A percentile compares a stretch with the other conserved stretches of the same genome.
Evolutionary conservation across 176 grass and related monocot genomes (phyloP).

Genomic region (Rhynchospora tenuis): DNA sequence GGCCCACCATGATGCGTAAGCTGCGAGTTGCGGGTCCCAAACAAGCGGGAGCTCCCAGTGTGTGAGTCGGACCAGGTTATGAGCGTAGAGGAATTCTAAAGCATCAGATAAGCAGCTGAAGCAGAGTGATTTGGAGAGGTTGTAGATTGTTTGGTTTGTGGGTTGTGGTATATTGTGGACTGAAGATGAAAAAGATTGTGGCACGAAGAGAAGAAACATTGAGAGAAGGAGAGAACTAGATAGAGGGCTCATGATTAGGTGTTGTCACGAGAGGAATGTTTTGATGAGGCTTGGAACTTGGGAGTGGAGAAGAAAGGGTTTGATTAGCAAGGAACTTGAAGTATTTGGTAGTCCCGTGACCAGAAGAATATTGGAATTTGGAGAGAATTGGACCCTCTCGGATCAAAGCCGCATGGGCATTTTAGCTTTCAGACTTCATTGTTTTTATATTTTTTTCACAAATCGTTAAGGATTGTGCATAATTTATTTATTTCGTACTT

Average conservation of each 20-base stretch:
- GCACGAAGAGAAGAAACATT: not conserved
- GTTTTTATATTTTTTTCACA: not conserved
- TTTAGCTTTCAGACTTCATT: not conserved
- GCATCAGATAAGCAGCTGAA: conserved; percentile 42
- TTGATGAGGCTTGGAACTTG: not conserved
- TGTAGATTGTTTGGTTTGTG: conserved; percentile 38
- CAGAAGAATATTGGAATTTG: not conserved
- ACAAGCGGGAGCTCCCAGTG: conserved; percentile 44
- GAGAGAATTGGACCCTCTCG: not conserved
- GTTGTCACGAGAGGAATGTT: not conserved
- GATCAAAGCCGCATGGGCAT: not conserved
- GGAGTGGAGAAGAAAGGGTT: not conserved
- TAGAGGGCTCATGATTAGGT: conserved; percentile 2
- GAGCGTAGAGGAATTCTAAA: conserved; percentile 54
- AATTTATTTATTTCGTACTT: too few species aligned
- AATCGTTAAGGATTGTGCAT: not conserved
- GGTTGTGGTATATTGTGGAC: not conserved
- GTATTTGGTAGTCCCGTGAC: not conserved
- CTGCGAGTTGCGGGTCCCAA: conserved; percentile 46
- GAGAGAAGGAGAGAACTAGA: not conserved
- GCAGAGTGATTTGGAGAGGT: conserved; percentile 28
- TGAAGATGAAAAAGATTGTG: not conserved
- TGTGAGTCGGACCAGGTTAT: conserved; percentile 49
- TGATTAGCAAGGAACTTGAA: not conserved
- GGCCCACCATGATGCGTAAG: conserved; percentile 57